phyloP scores from a whole-genome alignment of 2,329 filamentous ascomycete genomes.

The Microthyrium microscopicum region DNA sequence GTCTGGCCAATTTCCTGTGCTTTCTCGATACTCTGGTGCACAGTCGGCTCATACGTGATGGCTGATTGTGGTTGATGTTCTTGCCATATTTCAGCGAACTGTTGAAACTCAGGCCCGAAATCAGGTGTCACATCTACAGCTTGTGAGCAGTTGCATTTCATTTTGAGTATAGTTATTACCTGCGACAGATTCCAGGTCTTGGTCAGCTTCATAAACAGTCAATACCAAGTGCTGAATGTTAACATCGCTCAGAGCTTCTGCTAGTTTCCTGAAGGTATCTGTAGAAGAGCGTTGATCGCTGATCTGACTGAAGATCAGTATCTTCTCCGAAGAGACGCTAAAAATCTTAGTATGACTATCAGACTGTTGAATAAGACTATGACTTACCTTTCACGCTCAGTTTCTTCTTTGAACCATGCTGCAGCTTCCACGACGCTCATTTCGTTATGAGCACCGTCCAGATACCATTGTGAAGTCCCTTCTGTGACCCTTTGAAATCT shows the following conservation, averaged over 20 bases:
- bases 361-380: no score
- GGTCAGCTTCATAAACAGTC: neutral
- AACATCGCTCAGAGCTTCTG: neutral
- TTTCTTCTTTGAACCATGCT: conserved; percentile 48
- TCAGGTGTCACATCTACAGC: neutral
- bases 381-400: neutral
- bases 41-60: neutral
- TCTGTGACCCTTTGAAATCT: conserved; percentile 41
- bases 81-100: neutral
- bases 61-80: neutral
- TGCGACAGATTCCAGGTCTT: neutral
- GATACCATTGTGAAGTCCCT: conserved; percentile 50
- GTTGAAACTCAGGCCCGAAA: neutral
- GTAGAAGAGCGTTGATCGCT: neutral
- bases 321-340: no score
- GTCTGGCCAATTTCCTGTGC: neutral
- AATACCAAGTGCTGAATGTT: neutral
- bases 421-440: conserved; percentile 66
- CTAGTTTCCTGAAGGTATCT: neutral
- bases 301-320: neutral
- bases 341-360: no score
- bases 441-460: conserved; percentile 76
- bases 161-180: no score
- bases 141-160: neutral
- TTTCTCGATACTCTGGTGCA: neutral